Percentiles rank a stretch among this genome's conserved stretches.
Conservation (phyloP, 208 protist species). For the Zelonia costaricensis region DNA sequence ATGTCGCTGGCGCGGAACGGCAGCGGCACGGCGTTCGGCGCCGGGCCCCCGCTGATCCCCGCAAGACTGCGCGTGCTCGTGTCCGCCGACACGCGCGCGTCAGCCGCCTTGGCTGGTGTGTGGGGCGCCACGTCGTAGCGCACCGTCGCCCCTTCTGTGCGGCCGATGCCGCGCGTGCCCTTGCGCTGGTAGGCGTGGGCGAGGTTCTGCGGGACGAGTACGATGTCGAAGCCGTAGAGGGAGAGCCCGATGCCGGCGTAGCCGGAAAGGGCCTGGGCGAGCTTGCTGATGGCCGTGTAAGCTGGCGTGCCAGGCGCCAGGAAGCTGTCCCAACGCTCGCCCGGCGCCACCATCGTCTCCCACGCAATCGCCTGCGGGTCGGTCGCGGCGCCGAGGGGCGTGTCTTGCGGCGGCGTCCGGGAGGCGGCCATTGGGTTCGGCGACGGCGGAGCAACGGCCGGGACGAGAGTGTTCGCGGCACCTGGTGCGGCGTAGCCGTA, state of each 20-base stretch:
- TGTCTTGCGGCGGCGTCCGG: background rate
- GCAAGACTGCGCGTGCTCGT: background rate
- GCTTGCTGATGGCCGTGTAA: slow-evolving; percentile 32
- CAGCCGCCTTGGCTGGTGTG: background rate
- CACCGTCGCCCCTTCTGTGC: slow-evolving; percentile 17
- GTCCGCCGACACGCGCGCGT: background rate
- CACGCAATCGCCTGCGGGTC: slow-evolving; percentile 8
- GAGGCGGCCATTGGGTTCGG: no score
- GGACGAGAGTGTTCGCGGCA: background rate
- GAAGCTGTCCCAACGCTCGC: slow-evolving; percentile 50
- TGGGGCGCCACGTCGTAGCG: slow-evolving; percentile 11
- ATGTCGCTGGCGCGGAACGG: slow-evolving; percentile 33
- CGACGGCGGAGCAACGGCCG: background rate
- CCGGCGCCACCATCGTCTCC: slow-evolving; percentile 24
- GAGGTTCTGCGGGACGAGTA: slow-evolving; percentile 56
- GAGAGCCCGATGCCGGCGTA: slow-evolving; percentile 44
- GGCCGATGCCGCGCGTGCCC: slow-evolving; percentile 33
- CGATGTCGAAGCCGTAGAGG: slow-evolving; percentile 84
- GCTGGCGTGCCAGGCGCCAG: slow-evolving; percentile 53
- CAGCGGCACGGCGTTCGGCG: slow-evolving; percentile 1
- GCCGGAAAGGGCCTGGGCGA: slow-evolving; percentile 42
- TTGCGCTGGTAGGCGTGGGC: slow-evolving; percentile 31
- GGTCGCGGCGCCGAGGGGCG: background rate
- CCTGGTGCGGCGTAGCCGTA: no score
- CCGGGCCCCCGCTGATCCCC: background rate